Base-by-base conservation (phyloP, 2,329 filamentous ascomycete genomes). In the Salinomyces thailandicus region DNA sequence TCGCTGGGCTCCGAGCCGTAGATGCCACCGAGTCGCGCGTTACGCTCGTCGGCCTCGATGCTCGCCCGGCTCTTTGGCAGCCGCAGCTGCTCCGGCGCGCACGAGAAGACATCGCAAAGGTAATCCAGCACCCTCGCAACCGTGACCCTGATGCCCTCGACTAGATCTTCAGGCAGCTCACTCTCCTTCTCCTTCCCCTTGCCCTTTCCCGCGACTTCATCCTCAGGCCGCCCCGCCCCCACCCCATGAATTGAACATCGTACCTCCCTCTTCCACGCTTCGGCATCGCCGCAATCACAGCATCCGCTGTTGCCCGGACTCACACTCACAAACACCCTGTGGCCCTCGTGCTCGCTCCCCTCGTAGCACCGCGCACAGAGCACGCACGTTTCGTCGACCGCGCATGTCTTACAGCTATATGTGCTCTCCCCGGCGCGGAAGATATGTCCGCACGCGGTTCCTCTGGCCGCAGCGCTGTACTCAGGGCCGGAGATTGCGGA, bases 21-120 rank as follows among this genome's bases (percentile, higher is more conserved):
- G 61, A 86, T 87, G 32, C 77, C 78, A 0, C 44, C 44, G 20
- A 96, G 66, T 14, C 87, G 74, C 12, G 89, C 94, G 41, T 74
- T 71, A 39, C 72, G 69, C 63, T 96, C 91, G 59, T 98, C 91
- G 43, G 79, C 71, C 37, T 76, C 64, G 38, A 98, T 91, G 1
- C 78, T 81, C 37, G 85, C 79, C 45, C 79, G 75, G 1, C 85
- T 83, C 65, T 96, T 98, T 6, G 79, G 69, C 42, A 93, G 69
- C 27, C 91, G 78, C 33, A 98, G 70, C 62, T 98, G 89, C 62
- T 98, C 93, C 0, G 93, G 93, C 1, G 89, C 93, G 62, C 93
- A 98, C 2, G 91, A 96, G 46, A 96, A 86, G 43, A 98, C 86
- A 64, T 98, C 91, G 64, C 89, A 95, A 45, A 98, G 79, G 58